Base-by-base conservation (phyloP, 345 rosid species). In the Bruguiera parviflora region DNA sequence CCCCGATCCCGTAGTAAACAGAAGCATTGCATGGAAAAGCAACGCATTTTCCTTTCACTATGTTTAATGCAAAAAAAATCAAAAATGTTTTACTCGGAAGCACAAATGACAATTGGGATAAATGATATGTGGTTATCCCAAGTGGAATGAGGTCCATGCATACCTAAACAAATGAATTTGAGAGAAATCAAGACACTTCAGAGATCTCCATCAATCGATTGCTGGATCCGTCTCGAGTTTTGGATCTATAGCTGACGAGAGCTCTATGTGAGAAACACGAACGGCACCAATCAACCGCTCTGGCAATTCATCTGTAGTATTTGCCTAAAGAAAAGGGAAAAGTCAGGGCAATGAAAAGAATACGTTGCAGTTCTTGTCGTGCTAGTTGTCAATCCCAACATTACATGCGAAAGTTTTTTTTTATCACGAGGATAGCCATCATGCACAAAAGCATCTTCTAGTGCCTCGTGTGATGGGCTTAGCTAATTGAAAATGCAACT, bases 271-370 rank as follows among this genome's bases (percentile, higher is more conserved):
- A 59, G 96, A 96, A 73, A 88, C 98, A 65, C 98, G 89, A 28
- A 96, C 92, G 0, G 97, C 98, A 64, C 98, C 97, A 16, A 92
- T 90, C 66, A 92, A 83, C 75, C 94, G 65, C 76, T 96, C 99
- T 0, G 98, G 97, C 81, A 92, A 81, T 76, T 96, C 99, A 52
- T 96, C 98, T 0, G 78, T 72, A 63, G 92, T 76, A 73, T 90
- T 96, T 47, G 94, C 99, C 98, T 95, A 75, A 20, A 27, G n/a
- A 60, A 16, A 32, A 53, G 20, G 22, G 25, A 3, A 20, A 39
- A 19, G 4, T 33, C 10, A 11, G 25, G 3, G 21, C 19, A 61
- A 56, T 7, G 15, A 47, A 57, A 55, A 55, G 39, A 55, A 22
- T 9, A 22, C 22, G 49, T 15, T 13, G 49, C 49, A 43, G 49